Percentiles rank a stretch among this genome's conserved stretches.
Conservation (phyloP, 306 rosid species). For the Chamaecrista fasciculata region DNA sequence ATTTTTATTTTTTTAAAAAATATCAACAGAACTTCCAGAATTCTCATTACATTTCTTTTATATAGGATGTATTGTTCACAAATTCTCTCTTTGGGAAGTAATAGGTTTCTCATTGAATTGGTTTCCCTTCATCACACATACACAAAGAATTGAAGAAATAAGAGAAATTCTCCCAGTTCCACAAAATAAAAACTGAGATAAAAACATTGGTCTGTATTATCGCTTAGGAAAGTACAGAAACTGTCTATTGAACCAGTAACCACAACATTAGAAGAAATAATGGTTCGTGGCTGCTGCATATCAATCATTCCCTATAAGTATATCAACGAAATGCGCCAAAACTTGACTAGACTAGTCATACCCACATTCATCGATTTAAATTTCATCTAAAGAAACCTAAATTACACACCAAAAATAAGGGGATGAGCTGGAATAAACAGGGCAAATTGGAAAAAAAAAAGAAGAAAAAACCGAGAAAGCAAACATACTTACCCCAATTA, state of each 20-base stretch:
- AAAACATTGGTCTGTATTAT: background rate
- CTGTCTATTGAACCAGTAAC: background rate
- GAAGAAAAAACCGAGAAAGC: no score
- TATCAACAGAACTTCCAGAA: background rate
- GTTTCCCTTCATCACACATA: background rate
- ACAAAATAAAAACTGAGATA: background rate
- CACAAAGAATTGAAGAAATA: slow-evolving; percentile 19
- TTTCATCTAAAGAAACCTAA: background rate
- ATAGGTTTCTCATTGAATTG: background rate
- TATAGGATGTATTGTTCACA: background rate
- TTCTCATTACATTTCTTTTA: background rate
- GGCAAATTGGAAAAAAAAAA: background rate
- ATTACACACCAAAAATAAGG: background rate
- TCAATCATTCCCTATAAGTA: slow-evolving; percentile 1
- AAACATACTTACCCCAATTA: slow-evolving; percentile 90
- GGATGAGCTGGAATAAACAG: background rate
- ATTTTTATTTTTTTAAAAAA: background rate
- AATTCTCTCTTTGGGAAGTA: background rate
- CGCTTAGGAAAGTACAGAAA: background rate
- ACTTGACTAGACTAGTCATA: background rate
- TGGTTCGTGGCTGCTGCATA: background rate
- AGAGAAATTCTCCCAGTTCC: background rate
- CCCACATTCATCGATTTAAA: background rate
- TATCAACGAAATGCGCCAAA: background rate
- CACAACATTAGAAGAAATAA: background rate